Evolutionary conservation across 495 filamentous ascomycete species (phyloP).

Genomic region (Cercophora sp.): DNA sequence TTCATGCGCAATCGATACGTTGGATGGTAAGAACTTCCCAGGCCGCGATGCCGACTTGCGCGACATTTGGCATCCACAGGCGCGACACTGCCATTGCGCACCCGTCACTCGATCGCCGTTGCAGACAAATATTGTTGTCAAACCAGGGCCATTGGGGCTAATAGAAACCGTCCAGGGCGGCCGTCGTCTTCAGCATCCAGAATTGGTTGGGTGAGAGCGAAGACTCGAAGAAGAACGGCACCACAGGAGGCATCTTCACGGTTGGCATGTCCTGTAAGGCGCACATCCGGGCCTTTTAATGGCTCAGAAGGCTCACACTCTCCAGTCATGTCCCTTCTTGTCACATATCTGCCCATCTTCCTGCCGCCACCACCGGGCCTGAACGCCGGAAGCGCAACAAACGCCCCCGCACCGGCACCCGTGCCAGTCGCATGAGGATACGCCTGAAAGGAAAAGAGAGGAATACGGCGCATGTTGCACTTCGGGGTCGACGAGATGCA

Average conservation of each 20-base stretch:
- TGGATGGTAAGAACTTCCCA: constrained; percentile 63
- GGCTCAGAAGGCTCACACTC: no score
- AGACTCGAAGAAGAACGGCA: constrained; percentile 60
- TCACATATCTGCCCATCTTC: constrained; percentile 84
- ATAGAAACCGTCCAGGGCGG: constrained; percentile 60
- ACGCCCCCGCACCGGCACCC: constrained; percentile 44
- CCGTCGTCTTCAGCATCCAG: constrained; percentile 80
- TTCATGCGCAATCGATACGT: constrained; percentile 88
- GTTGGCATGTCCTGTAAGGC: constrained; percentile 80
- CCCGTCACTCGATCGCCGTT: neutral
- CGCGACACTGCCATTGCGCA: neutral
- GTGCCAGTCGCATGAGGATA: no score
- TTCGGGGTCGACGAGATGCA: no score
- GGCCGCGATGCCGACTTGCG: neutral
- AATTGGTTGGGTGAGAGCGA: constrained; percentile 81
- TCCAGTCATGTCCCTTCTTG: constrained; percentile 71
- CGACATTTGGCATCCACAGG: neutral
- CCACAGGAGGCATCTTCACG: constrained; percentile 77
- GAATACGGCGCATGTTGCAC: neutral
- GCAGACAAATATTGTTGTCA: no score
- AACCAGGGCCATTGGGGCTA: no score
- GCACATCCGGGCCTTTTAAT: neutral
- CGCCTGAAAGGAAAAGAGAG: no score
- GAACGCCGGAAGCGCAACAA: constrained; percentile 32
- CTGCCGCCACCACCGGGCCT: constrained; percentile 53